Conservation (phyloP, 2,329 filamentous ascomycete species). For the Coniochaeta sp. region DNA sequence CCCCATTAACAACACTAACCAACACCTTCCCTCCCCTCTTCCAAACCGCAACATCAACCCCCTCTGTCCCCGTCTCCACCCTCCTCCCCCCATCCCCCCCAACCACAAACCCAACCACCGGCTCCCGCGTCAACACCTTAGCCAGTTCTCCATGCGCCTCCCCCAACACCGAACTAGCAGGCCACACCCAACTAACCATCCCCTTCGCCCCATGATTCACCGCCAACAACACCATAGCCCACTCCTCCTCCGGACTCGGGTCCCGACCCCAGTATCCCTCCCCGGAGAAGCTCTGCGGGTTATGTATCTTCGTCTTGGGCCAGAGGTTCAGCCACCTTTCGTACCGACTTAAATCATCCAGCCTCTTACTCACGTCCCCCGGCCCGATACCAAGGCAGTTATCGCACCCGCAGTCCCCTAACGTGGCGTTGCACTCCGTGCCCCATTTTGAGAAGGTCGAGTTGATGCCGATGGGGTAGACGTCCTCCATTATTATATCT, state of each 20-base stretch:
- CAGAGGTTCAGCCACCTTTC: constrained; percentile 33
- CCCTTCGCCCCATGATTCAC: constrained; percentile 38
- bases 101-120: constrained; percentile 32
- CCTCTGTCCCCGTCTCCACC: constrained; percentile 13
- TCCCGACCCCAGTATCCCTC: constrained; percentile 41
- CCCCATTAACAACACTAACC: constrained; percentile 29
- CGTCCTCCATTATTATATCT: constrained; percentile 54
- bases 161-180: constrained; percentile 27
- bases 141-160: constrained; percentile 31
- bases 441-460: constrained; percentile 46
- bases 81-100: constrained; percentile 16
- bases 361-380: constrained; percentile 38
- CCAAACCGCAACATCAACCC: constrained; percentile 30
- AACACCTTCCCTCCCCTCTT: constrained; percentile 19
- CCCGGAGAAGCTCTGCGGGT: constrained; percentile 40
- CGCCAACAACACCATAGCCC: constrained; percentile 36
- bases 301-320: constrained; percentile 35
- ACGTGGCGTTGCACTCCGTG: constrained; percentile 50
- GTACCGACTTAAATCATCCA: constrained; percentile 30
- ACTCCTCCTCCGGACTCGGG: constrained; percentile 33
- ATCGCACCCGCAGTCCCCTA: constrained; percentile 58
- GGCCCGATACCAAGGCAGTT: constrained; percentile 44
- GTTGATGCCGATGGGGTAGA: constrained; percentile 54
- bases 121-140: constrained; percentile 24
- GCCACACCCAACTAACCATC: constrained; percentile 39